Conservation (phyloP, 2,329 filamentous ascomycete genomes). For the Neoscytalidium dimidiatum region DNA sequence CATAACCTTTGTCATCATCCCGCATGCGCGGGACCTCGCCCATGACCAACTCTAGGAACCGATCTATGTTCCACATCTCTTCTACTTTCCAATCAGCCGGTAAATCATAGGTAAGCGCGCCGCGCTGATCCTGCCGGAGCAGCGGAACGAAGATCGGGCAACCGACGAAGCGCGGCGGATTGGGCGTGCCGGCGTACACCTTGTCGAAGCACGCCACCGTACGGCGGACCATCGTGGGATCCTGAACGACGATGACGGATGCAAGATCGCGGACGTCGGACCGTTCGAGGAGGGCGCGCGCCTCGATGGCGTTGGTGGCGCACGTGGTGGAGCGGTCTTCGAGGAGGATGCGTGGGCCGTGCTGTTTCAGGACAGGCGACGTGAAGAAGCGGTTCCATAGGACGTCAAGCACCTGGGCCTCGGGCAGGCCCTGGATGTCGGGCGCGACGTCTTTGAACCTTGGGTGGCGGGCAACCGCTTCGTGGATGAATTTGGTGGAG, state of each 20-base stretch:
- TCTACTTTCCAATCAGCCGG: neutral
- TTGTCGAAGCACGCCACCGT: constrained; percentile 46
- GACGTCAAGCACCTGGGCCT: constrained; percentile 42
- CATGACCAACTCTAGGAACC: constrained; percentile 45
- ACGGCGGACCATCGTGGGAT: constrained; percentile 48
- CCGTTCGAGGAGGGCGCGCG: constrained; percentile 36
- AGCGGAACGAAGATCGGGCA: constrained; percentile 37
- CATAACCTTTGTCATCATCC: constrained; percentile 47
- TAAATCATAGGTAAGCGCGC: neutral
- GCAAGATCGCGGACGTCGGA: constrained; percentile 26
- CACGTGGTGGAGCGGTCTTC: constrained; percentile 50
- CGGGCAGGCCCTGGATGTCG: constrained; percentile 38
- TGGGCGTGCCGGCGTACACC: constrained; percentile 31
- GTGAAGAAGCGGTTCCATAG: constrained; percentile 38
- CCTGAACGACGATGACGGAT: constrained; percentile 43
- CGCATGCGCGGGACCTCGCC: constrained; percentile 47
- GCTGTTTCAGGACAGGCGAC: constrained; percentile 24
- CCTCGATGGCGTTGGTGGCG: constrained; percentile 46
- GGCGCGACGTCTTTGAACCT: constrained; percentile 28
- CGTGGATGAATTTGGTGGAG: constrained; percentile 46
- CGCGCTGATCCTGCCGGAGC: constrained; percentile 6
- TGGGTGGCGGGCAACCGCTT: constrained; percentile 38
- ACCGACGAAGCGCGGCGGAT: constrained; percentile 26
- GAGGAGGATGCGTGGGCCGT: constrained; percentile 37
- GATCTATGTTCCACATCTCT: constrained; percentile 39